These are phyloP conservation scores for Aspergillus campestris DNA, from an alignment of 495 filamentous ascomycete genomes.

Conservation along the genomic window DNA sequence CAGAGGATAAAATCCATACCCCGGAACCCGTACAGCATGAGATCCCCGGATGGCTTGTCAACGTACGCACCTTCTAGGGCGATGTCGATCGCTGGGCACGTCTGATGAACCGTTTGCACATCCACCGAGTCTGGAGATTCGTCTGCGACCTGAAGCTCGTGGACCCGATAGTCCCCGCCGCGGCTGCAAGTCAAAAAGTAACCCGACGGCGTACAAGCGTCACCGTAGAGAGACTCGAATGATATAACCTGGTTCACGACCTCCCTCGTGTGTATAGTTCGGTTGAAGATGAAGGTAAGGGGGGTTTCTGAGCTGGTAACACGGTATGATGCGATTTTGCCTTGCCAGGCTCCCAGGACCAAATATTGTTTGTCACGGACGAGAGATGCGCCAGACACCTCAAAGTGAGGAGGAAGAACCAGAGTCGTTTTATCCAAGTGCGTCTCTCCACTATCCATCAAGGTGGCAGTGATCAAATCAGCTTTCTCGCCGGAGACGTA, in stretches of 20 bases:
- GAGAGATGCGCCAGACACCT: constrained; percentile 29
- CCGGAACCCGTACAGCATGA: constrained; percentile 74
- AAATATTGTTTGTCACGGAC: constrained; percentile 35
- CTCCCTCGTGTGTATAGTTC: constrained; percentile 49
- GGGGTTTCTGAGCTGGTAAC: constrained; percentile 12
- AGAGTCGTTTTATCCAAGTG: constrained; percentile 15
- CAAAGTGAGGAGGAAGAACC: constrained; percentile 25
- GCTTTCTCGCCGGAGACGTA: constrained; percentile 21
- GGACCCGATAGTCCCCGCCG: constrained; percentile 63
- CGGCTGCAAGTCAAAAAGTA: constrained; percentile 57
- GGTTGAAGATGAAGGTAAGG: constrained; percentile 16
- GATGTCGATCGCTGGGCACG: constrained; percentile 52
- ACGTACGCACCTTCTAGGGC: constrained; percentile 63
- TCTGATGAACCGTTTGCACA: constrained; percentile 42
- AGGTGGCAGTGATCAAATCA: constrained; percentile 21
- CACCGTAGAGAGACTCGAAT: constrained; percentile 14
- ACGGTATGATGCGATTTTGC: constrained; percentile 49
- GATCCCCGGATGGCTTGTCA: constrained; percentile 29
- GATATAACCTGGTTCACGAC: constrained; percentile 57
- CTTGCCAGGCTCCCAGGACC: constrained; percentile 61
- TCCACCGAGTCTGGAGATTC: constrained; percentile 5
- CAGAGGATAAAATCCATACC: constrained; percentile 70
- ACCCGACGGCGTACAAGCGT: constrained; percentile 6
- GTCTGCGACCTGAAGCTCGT: constrained; percentile 15
- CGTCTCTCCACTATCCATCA: constrained; percentile 8